Evolutionary conservation across 2,329 filamentous ascomycete species (phyloP).

Genomic region (Ophiostoma perfectum): DNA sequence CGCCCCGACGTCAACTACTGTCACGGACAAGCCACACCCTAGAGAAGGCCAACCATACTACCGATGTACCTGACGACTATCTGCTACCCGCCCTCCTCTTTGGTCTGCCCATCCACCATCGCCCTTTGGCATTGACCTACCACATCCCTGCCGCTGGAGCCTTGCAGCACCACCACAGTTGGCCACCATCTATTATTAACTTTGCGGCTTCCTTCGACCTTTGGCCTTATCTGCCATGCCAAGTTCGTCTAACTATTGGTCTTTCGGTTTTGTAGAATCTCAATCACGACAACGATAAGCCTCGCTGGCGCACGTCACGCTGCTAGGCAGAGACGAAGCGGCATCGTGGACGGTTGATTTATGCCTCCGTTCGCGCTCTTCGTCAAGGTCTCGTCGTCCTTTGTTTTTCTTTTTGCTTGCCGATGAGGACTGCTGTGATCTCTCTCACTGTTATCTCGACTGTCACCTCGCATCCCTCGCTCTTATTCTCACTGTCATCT

Average conservation of each 20-base stretch:
- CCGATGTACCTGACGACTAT: too few species aligned
- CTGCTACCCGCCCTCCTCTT: too few species aligned
- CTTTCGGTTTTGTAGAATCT: not conserved
- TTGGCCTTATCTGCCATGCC: too few species aligned
- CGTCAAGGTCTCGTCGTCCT: too few species aligned
- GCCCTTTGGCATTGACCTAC: not conserved
- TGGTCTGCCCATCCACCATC: too few species aligned
- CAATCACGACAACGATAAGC: not conserved
- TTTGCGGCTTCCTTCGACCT: too few species aligned
- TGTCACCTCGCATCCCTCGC: not conserved
- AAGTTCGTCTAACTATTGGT: not conserved
- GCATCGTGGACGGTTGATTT: constrained; percentile 3
- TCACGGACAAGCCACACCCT: too few species aligned
- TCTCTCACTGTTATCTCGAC: not conserved
- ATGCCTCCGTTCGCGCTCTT: not conserved
- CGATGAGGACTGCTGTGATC: too few species aligned
- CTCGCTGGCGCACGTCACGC: not conserved
- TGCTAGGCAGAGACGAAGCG: constrained; percentile 1
- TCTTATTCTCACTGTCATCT: not conserved
- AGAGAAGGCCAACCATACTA: too few species aligned
- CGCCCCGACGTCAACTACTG: too few species aligned
- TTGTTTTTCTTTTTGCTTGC: not conserved
- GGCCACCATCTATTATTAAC: not conserved
- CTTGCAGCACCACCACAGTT: not conserved
- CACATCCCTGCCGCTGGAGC: constrained; percentile 5